A percentile compares a stretch with the other conserved stretches of the same genome.
phyloP scores from a whole-genome alignment of 2,329 filamentous ascomycete species.

The Hypoxylon sp. region DNA sequence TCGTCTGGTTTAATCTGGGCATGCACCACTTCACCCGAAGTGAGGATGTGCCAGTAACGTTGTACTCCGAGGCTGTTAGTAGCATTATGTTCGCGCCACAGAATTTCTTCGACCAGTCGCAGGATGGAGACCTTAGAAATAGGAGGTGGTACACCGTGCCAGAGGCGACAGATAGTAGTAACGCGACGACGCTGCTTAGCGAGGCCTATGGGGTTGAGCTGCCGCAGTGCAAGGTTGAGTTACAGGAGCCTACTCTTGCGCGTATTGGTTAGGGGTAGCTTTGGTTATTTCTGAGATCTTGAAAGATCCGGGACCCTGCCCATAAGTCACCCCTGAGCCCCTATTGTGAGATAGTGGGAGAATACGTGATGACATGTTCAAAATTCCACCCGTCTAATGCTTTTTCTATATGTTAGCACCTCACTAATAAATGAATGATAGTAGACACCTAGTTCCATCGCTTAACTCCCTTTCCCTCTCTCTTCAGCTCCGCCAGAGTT shows the following conservation, averaged over 20 bases:
- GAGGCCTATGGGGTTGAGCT: constrained; percentile 54
- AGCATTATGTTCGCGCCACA: constrained; percentile 59
- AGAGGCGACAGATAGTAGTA: constrained; percentile 39
- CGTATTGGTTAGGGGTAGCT: constrained; percentile 19
- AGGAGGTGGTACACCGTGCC: constrained; percentile 53
- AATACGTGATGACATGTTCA: neutral
- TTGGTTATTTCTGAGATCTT: neutral
- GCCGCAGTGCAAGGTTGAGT: constrained; percentile 51
- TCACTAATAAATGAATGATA: constrained; percentile 6
- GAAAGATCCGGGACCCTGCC: neutral
- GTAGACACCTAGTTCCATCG: neutral
- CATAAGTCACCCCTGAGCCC: neutral
- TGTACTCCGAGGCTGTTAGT: constrained; percentile 58
- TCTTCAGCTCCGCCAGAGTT: neutral
- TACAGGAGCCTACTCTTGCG: constrained; percentile 50
- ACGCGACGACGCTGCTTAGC: constrained; percentile 46
- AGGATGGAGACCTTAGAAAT: constrained; percentile 58
- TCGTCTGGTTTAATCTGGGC: constrained; percentile 67
- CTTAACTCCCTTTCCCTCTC: neutral
- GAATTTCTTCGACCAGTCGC: constrained; percentile 54
- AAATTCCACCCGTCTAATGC: neutral
- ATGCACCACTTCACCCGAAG: constrained; percentile 65
- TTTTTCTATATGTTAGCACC: neutral
- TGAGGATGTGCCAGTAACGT: constrained; percentile 56
- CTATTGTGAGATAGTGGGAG: neutral